Evolutionary conservation across 1,284 basidiomycete species (phyloP), one percentile per base, ranked within the genome.

Genomic region (Ustilago sp.): DNA sequence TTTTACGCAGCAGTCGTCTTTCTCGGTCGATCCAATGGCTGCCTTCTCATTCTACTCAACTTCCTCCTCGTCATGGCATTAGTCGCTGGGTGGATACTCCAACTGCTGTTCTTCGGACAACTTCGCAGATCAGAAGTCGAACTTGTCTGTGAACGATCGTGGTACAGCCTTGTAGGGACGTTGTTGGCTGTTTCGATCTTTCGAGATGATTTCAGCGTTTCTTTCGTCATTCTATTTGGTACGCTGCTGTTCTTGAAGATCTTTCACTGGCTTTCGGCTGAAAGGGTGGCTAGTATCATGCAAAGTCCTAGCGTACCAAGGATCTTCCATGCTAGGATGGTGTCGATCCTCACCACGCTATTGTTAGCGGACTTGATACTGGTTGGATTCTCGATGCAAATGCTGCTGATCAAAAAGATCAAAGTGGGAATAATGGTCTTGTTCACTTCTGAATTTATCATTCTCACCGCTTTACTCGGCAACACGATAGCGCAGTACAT

Each of bases 281-380:
- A 98, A 85, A 90, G 97, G 50, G 93, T 99, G 59, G 97, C 99
- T 90, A 95, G 93, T 89, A 98, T 99, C 93, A 97, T 99, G 83
- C 97, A 99, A 88, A 89, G 93, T 63, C 93, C 94, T 35, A 92
- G 93, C 8, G 92, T 96, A 31, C 89, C 93, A 3, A 85, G 89
- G 19, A 86, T 92, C 34, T 98, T 97, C 87, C 95, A 98, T 86
- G 82, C 93, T 52, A 90, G 97, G 50, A 92, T 97, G 88, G 88
- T 90, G 41, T 87, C 89, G 39, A 87, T 95, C 9, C 92, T 95
- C 72, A 78, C 89, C 47, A 88, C 92, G 11, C 87, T 96, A 23
- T 92, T 91, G 90, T 74, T 89, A 13, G 89, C 91, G 13, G 93
- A 96, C 82, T n/a, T 70, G 36, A 80, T 91, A 59, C 90, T 94